These are phyloP conservation scores for Tilletia caries DNA, from an alignment of 1,284 basidiomycete genomes.

Conservation along the genomic window DNA sequence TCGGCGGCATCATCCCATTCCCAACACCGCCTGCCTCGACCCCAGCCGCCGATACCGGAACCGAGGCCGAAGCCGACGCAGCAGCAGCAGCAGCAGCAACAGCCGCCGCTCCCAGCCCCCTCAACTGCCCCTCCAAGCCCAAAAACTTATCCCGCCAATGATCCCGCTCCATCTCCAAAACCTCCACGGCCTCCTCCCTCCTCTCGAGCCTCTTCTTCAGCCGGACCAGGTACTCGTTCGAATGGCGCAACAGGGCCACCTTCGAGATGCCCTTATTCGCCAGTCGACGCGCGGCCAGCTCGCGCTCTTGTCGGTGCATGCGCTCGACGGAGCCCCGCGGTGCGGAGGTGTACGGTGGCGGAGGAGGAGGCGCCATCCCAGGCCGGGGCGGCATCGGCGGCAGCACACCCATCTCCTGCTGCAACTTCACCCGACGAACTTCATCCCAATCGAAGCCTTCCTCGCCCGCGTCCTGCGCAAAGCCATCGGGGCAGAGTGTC, in stretches of 20 bases:
- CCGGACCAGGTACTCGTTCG: conserved; percentile 78
- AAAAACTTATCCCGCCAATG: conserved; percentile 12
- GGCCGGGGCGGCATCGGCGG: conserved; percentile 1
- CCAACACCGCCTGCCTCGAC: too few relatives aligned
- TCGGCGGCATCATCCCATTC: too few relatives aligned
- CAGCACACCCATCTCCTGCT: conserved; percentile 9
- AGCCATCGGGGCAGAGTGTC: conserved; percentile 46
- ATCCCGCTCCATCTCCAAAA: conserved; percentile 63
- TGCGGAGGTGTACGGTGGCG: conserved; percentile 22
- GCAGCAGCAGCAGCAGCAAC: conserved; percentile 7
- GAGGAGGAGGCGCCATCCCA: neutral
- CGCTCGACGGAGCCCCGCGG: conserved; percentile 3
- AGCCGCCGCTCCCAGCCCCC: neutral
- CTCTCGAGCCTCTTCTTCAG: conserved; percentile 75
- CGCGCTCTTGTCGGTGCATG: conserved; percentile 6
- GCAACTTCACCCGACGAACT: conserved; percentile 16
- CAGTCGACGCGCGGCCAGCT: conserved; percentile 20
- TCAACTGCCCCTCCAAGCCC: conserved; percentile 4
- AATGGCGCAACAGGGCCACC: conserved; percentile 81
- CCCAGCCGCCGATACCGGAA: too few relatives aligned
- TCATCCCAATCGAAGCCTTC: conserved; percentile 39
- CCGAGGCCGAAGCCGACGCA: too few relatives aligned
- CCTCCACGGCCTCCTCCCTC: conserved; percentile 74
- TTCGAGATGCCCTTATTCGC: conserved; percentile 80
- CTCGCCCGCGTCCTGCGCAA: conserved; percentile 37